Evolutionary conservation across 176 grass and related monocot genomes (phyloP).

Genomic region (Juncus effusus): DNA sequence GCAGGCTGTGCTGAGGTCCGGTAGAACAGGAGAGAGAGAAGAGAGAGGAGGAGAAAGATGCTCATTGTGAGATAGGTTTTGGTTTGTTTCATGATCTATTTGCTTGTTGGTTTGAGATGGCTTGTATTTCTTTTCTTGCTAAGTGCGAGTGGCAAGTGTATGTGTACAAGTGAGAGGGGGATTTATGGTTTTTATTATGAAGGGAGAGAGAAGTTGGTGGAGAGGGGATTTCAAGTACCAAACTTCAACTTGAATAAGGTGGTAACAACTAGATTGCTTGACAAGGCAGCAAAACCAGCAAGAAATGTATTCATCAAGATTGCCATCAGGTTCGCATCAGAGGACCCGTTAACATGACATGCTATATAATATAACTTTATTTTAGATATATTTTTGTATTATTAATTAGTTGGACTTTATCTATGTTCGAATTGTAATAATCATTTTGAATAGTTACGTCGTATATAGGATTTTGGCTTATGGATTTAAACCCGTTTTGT

Average conservation of each 20-base stretch:
- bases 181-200: constrained; percentile 29
- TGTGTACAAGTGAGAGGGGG: constrained; percentile 6
- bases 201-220: constrained; percentile 31
- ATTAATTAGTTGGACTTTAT: too few species aligned
- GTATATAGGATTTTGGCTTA: too few species aligned
- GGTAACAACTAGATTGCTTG: constrained; percentile 42
- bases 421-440: not conserved
- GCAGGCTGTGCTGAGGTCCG: constrained; percentile 31
- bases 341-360: too few species aligned
- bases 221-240: constrained; percentile 32
- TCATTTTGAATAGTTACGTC: too few species aligned
- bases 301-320: constrained; percentile 18
- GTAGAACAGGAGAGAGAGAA: constrained; percentile 21
- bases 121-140: not conserved
- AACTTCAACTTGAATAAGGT: constrained; percentile 44
- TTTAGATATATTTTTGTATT: not conserved
- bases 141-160: not conserved
- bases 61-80: constrained; percentile 19
- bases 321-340: not conserved
- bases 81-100: constrained; percentile 2
- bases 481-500: too few species aligned
- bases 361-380: not conserved
- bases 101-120: not conserved
- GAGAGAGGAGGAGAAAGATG: not conserved
- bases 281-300: constrained; percentile 32